A percentile compares a stretch with the other conserved stretches of the same genome.
Conservation (phyloP, 768 basidiomycete genomes). For the Tubosaeta sp. region DNA sequence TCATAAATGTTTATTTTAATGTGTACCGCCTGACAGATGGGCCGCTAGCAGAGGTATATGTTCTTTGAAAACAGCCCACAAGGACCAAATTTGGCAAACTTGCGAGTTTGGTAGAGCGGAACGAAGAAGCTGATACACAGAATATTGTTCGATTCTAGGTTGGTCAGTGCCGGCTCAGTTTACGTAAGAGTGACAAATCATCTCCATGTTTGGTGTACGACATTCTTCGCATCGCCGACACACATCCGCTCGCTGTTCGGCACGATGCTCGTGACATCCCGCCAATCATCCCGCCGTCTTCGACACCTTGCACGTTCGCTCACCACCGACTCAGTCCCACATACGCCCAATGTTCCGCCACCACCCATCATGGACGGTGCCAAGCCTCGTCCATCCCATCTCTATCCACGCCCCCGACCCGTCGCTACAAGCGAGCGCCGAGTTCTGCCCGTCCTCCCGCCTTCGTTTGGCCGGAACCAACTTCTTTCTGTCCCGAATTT, state of each 20-base stretch:
- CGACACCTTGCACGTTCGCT: slow-evolving; percentile 18
- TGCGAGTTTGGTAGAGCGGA: too few species aligned
- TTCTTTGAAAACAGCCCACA: too few species aligned
- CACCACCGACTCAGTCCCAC: slow-evolving; percentile 26
- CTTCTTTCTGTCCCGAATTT: slow-evolving; percentile 74
- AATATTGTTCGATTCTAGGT: too few species aligned
- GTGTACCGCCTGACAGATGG: too few species aligned
- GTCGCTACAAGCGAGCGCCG: slow-evolving; percentile 21
- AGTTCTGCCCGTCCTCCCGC: slow-evolving; percentile 53
- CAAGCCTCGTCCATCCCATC: slow-evolving; percentile 32
- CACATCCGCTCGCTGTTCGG: slow-evolving; percentile 8
- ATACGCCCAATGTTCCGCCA: slow-evolving; percentile 26
- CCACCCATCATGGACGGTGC: slow-evolving; percentile 27
- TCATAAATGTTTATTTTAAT: too few species aligned
- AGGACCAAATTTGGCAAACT: too few species aligned
- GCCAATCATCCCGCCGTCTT: slow-evolving; percentile 10
- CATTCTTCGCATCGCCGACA: slow-evolving; percentile 5
- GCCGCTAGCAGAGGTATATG: too few species aligned
- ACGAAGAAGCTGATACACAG: too few species aligned
- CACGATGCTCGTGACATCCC: slow-evolving; percentile 24
- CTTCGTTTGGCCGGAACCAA: slow-evolving; percentile 78
- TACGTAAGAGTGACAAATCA: background rate
- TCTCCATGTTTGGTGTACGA: background rate
- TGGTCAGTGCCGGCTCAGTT: background rate
- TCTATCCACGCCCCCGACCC: slow-evolving; percentile 43